Base-by-base conservation (phyloP, 306 rosid genomes). In the Vachellia pachyceras region DNA sequence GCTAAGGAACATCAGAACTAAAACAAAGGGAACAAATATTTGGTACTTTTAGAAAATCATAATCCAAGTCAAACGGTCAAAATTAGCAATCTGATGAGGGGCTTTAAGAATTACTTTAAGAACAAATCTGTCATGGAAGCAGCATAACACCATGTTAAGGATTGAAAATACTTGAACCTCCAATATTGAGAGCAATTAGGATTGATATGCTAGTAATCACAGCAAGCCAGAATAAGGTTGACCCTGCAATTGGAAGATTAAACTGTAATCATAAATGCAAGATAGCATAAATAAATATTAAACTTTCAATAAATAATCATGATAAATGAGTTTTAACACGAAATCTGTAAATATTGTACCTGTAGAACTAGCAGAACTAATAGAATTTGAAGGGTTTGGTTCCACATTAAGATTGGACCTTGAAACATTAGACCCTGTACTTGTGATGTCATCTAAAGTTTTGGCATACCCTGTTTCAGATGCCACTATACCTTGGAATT, bases 401-500 rank as follows among this genome's bases (percentile, higher is more conserved):
- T 82, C 93, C 5, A 69, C 77, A 47, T 69, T 77, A 61, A 79
- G 58, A 82, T 79, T 84, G 10, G 91, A 77, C 79, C 83, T 85
- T 75, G 89, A 72, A 35, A 47, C 74, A 68, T 85, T 86, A 10
- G 92, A 23, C 25, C 86, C 89, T 65, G 60, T 35, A 69, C 60
- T 85, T 61, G 85, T 74, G 84, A 70, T 80, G 84, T 90, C 92
- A 70, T 89, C 90, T 29, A 14, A 82, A 85, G 47, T 65, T 86
- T 87, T 96, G 65, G 80, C 58, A 78, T 73, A 79, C 55, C 94
- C 91, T 0, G 92, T 67, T 72, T 96, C 99, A 23, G 97, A 92
- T 50, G 99, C 92, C 72, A 96, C 98, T 76, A 96, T 96, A 65
- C 99, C 98, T 88, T 84, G 94, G 85, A 96, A 96, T 83, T 96